phyloP scores from a whole-genome alignment of 2,329 filamentous ascomycete genomes.

The Daldinia sp. region DNA sequence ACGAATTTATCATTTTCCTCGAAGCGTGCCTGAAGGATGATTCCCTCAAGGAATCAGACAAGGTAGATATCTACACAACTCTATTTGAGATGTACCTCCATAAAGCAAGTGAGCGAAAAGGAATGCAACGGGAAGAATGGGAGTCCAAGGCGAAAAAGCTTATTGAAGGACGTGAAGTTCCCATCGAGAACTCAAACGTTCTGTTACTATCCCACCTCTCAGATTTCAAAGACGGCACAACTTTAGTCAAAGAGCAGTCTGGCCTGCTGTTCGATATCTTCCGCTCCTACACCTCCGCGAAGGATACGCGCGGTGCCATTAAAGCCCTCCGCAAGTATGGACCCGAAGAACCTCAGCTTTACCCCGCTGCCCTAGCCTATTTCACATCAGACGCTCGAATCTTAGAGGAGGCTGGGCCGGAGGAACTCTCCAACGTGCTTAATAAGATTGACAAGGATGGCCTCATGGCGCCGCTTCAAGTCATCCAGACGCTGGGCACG shows the following conservation, averaged over 20 bases:
- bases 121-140: slow-evolving; percentile 76
- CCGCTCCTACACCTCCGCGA: slow-evolving; percentile 90
- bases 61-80: slow-evolving; percentile 89
- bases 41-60: slow-evolving; percentile 75
- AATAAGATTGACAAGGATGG: slow-evolving; percentile 88
- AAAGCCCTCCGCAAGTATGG: slow-evolving; percentile 92
- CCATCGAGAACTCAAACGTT: slow-evolving; percentile 95
- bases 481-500: slow-evolving; percentile 86
- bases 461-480: slow-evolving; percentile 94
- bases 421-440: slow-evolving; percentile 82
- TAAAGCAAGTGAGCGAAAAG: slow-evolving; percentile 80
- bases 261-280: slow-evolving; percentile 95
- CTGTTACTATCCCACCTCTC: slow-evolving; percentile 91
- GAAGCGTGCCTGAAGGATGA: slow-evolving; percentile 84
- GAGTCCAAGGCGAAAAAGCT: slow-evolving; percentile 89
- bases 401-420: slow-evolving; percentile 82
- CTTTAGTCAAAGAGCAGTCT: slow-evolving; percentile 91
- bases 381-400: slow-evolving; percentile 86
- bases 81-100: slow-evolving; percentile 98
- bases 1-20: slow-evolving; percentile 90
- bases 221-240: slow-evolving; percentile 88
- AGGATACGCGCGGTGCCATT: slow-evolving; percentile 90
- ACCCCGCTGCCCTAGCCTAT: slow-evolving; percentile 90
- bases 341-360: slow-evolving; percentile 87
- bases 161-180: slow-evolving; percentile 80